Percentiles rank a stretch among this genome's conserved stretches.
These are phyloP conservation scores for Rosa lucieae DNA, from an alignment of 306 rosid genomes.

Conservation along the genomic window DNA sequence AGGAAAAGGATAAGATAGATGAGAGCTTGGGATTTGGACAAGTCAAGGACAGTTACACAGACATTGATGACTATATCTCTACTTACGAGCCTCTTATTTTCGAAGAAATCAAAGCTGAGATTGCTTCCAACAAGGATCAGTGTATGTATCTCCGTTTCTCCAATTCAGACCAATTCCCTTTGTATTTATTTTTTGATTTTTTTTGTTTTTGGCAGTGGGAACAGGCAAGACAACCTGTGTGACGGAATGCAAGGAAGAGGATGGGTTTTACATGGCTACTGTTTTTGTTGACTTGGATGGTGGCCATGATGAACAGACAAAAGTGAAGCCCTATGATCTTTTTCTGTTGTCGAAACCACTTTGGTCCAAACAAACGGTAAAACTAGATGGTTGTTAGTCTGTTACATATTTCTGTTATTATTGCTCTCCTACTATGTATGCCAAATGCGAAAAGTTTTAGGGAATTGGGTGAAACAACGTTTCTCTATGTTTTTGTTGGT, in stretches of 20 bases:
- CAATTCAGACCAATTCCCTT: no score
- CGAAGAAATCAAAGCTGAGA: slow-evolving; percentile 86
- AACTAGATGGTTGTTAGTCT: not conserved
- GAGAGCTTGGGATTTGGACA: slow-evolving; percentile 40
- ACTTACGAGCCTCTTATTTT: slow-evolving; percentile 87
- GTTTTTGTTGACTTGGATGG: slow-evolving; percentile 29
- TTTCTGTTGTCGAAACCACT: slow-evolving; percentile 53
- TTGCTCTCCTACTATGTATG: not conserved
- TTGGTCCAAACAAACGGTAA: slow-evolving; percentile 44
- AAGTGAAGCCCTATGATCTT: slow-evolving; percentile 69
- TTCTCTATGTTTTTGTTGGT: not conserved
- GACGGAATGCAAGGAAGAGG: slow-evolving; percentile 56
- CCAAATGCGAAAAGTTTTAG: not conserved
- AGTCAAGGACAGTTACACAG: slow-evolving; percentile 55
- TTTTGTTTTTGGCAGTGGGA: slow-evolving; percentile 36
- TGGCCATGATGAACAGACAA: slow-evolving; percentile 22
- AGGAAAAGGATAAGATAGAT: slow-evolving; percentile 18
- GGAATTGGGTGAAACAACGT: no score
- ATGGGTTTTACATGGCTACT: slow-evolving; percentile 72
- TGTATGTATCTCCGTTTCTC: slow-evolving; percentile 30
- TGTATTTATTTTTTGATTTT: not conserved
- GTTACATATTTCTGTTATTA: not conserved
- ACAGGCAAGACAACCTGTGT: slow-evolving; percentile 69
- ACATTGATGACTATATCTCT: slow-evolving; percentile 73
- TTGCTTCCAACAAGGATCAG: slow-evolving; percentile 43